phyloP scores from a whole-genome alignment of 2,329 filamentous ascomycete genomes.

The Pseudocercospora fijiensis region DNA sequence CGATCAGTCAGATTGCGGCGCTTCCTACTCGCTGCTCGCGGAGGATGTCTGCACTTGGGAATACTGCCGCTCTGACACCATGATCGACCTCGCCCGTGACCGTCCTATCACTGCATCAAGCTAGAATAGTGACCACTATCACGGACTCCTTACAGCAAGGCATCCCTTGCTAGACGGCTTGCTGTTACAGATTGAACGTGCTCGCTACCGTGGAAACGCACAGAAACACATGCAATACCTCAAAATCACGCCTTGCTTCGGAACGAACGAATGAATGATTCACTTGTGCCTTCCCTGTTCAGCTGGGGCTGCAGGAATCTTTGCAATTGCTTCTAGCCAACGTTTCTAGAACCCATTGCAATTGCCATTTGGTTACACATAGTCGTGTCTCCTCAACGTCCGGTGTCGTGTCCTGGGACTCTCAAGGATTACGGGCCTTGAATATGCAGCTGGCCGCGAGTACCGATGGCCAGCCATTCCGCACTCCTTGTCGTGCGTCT shows the following conservation, averaged over 20 bases:
- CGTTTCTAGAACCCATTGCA: neutral
- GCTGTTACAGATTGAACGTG: slow-evolving; percentile 12
- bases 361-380: slow-evolving; percentile 12
- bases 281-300: slow-evolving; percentile 15
- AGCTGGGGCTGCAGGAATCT: slow-evolving; percentile 14
- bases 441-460: slow-evolving; percentile 14
- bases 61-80: neutral
- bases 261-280: neutral
- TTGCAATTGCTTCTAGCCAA: slow-evolving; percentile 1
- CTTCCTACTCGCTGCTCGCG: neutral
- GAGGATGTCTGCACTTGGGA: neutral
- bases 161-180: slow-evolving; percentile 11
- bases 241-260: slow-evolving; percentile 4
- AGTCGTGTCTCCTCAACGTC: slow-evolving; percentile 8
- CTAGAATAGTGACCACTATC: slow-evolving; percentile 3
- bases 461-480: slow-evolving; percentile 17
- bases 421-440: slow-evolving; percentile 21
- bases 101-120: neutral
- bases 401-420: neutral
- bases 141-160: neutral
- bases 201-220: neutral
- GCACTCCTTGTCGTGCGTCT: slow-evolving; percentile 22
- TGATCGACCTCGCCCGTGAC: neutral
- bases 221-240: slow-evolving; percentile 8
- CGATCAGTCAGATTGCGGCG: slow-evolving; percentile 14